phyloP scores from a whole-genome alignment of 2,329 filamentous ascomycete genomes.

The Aureobasidium subglaciale region DNA sequence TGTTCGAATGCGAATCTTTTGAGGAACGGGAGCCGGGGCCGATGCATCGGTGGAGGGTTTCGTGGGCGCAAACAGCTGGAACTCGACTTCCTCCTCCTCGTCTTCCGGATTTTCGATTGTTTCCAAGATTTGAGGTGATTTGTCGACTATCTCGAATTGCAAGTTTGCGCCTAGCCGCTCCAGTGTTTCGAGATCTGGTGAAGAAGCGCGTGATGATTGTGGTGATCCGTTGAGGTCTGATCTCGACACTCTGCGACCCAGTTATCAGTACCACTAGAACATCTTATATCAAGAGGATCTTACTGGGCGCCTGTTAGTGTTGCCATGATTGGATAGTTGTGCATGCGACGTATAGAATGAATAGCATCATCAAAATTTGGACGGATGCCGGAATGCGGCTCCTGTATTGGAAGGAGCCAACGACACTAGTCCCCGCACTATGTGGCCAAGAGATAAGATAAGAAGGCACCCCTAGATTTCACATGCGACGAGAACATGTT shows the following conservation, averaged over 20 bases:
- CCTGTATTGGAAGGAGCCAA: neutral
- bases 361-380: neutral
- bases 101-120: conserved; percentile 1
- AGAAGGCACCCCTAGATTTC: conserved; percentile 9
- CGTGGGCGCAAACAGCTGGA: conserved; percentile 23
- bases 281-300: no score
- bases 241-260: neutral
- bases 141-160: conserved; percentile 12
- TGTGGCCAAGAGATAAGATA: conserved; percentile 9
- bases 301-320: conserved; percentile 1
- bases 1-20: conserved; percentile 22
- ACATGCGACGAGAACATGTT: neutral
- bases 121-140: neutral
- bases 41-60: conserved; percentile 10
- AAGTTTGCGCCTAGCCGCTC: conserved; percentile 10
- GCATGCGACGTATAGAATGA: neutral
- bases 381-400: neutral
- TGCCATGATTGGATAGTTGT: neutral
- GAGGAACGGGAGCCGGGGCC: conserved; percentile 7
- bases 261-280: neutral
- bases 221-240: conserved; percentile 14
- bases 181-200: neutral
- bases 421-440: neutral
- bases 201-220: conserved; percentile 13
- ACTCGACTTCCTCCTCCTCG: conserved; percentile 24